Percentiles rank a stretch among this genome's conserved stretches.
phyloP scores from a whole-genome alignment of 305 asterid genomes.

The Solanum hybrid region DNA sequence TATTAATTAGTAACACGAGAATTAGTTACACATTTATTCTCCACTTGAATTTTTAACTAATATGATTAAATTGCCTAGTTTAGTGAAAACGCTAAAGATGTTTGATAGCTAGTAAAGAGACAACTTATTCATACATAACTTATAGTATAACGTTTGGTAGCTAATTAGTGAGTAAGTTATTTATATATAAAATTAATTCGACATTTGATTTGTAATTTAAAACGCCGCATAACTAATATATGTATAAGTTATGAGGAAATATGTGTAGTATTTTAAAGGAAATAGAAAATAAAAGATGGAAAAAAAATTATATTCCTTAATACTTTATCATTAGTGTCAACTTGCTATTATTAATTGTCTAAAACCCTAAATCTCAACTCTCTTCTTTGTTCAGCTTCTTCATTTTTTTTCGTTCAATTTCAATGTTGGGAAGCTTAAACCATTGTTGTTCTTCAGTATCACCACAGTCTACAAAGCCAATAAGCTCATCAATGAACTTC shows the following conservation, averaged over 20 bases:
- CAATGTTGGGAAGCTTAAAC: constrained; percentile 7
- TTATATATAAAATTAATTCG: neutral
- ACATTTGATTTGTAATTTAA: neutral
- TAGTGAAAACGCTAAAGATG: neutral
- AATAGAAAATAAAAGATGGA: neutral
- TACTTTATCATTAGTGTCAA: neutral
- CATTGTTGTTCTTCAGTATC: constrained; percentile 11
- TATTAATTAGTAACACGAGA: neutral
- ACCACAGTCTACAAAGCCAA: constrained; percentile 1
- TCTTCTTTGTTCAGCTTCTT: neutral
- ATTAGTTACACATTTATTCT: neutral
- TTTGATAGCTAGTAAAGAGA: neutral
- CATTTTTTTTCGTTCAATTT: neutral
- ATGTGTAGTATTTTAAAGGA: neutral
- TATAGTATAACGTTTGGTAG: neutral
- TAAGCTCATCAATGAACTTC: constrained; percentile 22
- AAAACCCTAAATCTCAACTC: neutral
- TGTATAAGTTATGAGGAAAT: neutral
- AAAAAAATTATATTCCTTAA: neutral
- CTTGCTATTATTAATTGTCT: neutral
- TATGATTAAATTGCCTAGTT: neutral
- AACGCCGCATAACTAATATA: fast-evolving
- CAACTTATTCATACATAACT: neutral
- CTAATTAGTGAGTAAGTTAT: neutral
- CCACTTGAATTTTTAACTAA: neutral